These are phyloP conservation scores for Musa schizocarpa DNA, from an alignment of 176 grass and related monocot species.

Conservation along the genomic window DNA sequence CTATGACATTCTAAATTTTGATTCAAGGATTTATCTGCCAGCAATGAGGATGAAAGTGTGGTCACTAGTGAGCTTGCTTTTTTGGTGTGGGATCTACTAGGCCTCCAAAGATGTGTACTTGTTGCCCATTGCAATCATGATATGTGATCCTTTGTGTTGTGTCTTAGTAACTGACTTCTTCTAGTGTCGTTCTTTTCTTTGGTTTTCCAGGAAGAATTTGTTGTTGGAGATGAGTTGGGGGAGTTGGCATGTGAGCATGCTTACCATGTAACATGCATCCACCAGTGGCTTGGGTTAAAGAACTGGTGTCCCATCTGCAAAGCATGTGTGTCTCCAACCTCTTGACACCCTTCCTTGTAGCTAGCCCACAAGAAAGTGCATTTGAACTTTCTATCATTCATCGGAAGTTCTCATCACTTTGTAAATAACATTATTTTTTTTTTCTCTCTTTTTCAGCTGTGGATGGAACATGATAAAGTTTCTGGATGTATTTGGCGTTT, in stretches of 20 bases:
- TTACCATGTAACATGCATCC: conserved; percentile 6
- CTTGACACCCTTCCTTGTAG: neutral
- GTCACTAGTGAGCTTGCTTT: too few species aligned
- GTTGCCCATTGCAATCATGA: too few species aligned
- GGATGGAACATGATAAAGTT: too few species aligned
- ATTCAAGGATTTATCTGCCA: too few species aligned
- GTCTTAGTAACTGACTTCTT: neutral
- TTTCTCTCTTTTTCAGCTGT: neutral
- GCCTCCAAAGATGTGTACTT: too few species aligned
- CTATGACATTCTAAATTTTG: too few species aligned
- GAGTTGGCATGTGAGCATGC: conserved; percentile 1
- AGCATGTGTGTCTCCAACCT: neutral
- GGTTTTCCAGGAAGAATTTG: conserved; percentile 6
- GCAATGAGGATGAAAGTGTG: too few species aligned
- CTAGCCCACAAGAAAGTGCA: neutral
- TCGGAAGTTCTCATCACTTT: neutral
- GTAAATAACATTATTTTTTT: neutral
- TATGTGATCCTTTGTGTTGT: too few species aligned
- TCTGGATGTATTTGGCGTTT: too few species aligned
- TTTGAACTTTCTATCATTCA: too few species aligned
- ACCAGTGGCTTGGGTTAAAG: conserved; percentile 14
- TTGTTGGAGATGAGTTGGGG: neutral
- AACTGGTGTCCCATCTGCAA: conserved; percentile 16
- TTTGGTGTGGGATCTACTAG: too few species aligned
- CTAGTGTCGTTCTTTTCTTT: neutral